Evolutionary conservation across 2,329 filamentous ascomycete species (phyloP).

Genomic region (Colletotrichum camelliae): DNA sequence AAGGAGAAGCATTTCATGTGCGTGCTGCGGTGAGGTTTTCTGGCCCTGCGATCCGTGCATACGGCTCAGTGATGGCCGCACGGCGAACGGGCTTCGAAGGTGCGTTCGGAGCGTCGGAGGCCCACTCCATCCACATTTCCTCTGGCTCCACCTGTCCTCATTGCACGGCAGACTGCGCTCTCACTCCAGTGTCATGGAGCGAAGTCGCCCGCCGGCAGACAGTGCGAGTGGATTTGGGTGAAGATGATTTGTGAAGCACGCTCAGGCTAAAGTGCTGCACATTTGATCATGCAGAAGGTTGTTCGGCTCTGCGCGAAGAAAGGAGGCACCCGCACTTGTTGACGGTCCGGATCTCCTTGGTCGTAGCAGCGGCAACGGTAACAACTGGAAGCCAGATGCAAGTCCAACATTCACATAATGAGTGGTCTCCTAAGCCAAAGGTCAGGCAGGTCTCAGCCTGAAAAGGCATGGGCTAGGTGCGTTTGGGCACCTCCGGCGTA

Average conservation of each 20-base stretch:
- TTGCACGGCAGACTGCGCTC: neutral
- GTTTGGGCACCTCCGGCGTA: neutral
- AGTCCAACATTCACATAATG: neutral
- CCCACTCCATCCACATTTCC: neutral
- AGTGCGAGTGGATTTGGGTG: neutral
- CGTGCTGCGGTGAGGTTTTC: neutral
- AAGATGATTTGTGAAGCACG: neutral
- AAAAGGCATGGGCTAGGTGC: neutral
- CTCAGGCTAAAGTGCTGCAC: neutral
- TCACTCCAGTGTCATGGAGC: neutral
- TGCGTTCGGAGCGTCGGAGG: neutral
- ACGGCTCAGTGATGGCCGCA: neutral
- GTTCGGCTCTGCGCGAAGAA: neutral
- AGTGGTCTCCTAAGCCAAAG: neutral
- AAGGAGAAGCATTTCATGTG: neutral
- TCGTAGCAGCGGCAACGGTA: neutral
- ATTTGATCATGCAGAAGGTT: neutral
- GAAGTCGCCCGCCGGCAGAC: neutral
- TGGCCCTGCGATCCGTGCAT: neutral
- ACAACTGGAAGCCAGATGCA: neutral
- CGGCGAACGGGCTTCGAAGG: neutral
- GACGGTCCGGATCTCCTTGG: neutral
- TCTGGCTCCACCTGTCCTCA: neutral
- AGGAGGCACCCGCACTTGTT: neutral
- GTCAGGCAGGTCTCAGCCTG: neutral